These are phyloP conservation scores for Mucor sp. DNA, from an alignment of 371 early-diverging fungal species.

Conservation along the genomic window DNA sequence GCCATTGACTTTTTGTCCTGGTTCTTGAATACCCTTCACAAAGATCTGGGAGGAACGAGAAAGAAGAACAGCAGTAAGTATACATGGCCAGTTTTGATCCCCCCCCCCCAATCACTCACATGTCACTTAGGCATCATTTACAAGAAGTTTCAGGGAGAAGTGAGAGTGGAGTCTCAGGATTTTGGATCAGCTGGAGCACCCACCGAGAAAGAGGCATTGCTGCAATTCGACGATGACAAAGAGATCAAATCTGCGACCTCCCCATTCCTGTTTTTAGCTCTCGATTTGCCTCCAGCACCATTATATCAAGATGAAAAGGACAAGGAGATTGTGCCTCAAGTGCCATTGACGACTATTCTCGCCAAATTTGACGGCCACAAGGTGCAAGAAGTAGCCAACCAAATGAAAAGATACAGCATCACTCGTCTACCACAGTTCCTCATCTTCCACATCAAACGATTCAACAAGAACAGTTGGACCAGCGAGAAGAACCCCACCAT, in stretches of 20 bases:
- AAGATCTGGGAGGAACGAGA: constrained; percentile 79
- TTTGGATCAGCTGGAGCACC: constrained; percentile 46
- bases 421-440: constrained; percentile 82
- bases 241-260: constrained; percentile 51
- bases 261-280: constrained; percentile 86
- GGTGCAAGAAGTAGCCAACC: constrained; percentile 68
- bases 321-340: constrained; percentile 92
- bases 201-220: constrained; percentile 32
- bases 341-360: constrained; percentile 76
- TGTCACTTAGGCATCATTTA: constrained; percentile 81
- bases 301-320: constrained; percentile 90
- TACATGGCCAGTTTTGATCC: no score
- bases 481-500: constrained; percentile 96
- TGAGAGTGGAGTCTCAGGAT: constrained; percentile 71
- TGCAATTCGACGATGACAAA: constrained; percentile 47
- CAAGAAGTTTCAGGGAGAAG: constrained; percentile 84
- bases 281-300: constrained; percentile 94
- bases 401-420: constrained; percentile 74
- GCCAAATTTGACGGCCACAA: constrained; percentile 86
- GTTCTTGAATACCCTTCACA: constrained; percentile 92
- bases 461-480: constrained; percentile 87
- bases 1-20: constrained; percentile 91
- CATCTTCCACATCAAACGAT: constrained; percentile 91
- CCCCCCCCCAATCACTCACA: no score
- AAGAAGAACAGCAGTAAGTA: constrained; percentile 72